Conservation (phyloP, 345 rosid genomes). For the Bruguiera gymnorhiza region DNA sequence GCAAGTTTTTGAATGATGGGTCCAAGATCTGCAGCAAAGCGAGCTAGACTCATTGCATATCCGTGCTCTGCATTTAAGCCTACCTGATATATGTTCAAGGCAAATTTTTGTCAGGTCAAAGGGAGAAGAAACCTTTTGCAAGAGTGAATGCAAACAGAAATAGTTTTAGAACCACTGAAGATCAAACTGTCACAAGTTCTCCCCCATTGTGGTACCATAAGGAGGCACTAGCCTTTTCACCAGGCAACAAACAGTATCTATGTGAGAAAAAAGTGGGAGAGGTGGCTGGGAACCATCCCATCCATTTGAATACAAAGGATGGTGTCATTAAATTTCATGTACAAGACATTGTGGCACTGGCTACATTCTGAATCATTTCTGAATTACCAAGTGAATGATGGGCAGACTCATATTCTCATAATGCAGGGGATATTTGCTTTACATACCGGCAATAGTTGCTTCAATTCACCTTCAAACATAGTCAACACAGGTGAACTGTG, state of each 20-base stretch:
- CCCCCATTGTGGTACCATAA: too few species aligned
- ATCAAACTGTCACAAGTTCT: too few species aligned
- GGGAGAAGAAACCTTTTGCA: not conserved
- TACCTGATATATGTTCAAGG: conserved; percentile 49
- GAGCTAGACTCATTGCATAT: conserved; percentile 85
- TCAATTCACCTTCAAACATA: conserved; percentile 57
- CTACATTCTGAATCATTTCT: not conserved
- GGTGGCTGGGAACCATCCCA: too few species aligned
- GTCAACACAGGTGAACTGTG: conserved; percentile 42
- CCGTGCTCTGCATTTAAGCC: conserved; percentile 70
- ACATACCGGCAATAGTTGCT: conserved; percentile 70
- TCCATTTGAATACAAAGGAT: too few species aligned
- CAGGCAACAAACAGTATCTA: too few species aligned
- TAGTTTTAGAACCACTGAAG: not conserved
- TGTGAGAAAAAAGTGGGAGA: too few species aligned
- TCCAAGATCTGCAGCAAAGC: conserved; percentile 80
- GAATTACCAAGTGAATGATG: not conserved
- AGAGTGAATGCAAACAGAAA: not conserved
- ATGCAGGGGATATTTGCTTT: not conserved
- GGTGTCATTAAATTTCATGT: too few species aligned
- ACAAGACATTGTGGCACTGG: not conserved
- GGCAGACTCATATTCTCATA: not conserved
- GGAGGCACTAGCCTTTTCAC: too few species aligned
- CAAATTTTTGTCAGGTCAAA: conserved; percentile 9
- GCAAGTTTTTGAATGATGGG: conserved; percentile 76